These are phyloP conservation scores for Candolleomyces eurysporus DNA, from an alignment of 768 basidiomycete genomes.

Conservation along the genomic window DNA sequence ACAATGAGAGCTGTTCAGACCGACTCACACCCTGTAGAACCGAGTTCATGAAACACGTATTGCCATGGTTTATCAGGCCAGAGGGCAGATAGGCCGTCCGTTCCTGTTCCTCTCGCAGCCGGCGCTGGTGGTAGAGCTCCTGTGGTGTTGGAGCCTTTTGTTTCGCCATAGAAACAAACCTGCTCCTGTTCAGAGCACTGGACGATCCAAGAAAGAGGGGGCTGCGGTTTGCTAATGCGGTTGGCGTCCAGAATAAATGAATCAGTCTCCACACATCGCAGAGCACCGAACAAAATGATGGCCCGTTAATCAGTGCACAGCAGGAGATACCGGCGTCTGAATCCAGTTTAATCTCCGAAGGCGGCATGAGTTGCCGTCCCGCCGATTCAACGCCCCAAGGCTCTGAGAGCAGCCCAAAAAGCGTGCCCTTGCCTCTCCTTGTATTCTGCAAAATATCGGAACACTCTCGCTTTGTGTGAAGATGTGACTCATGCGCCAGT, in stretches of 20 bases:
- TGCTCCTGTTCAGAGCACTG: background rate
- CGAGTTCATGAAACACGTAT: conserved; percentile 97
- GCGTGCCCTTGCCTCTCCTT: too few relatives aligned
- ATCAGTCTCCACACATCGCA: too few relatives aligned
- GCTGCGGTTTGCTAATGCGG: too few relatives aligned
- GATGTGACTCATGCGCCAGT: background rate
- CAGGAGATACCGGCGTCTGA: too few relatives aligned
- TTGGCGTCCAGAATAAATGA: too few relatives aligned
- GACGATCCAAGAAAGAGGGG: background rate
- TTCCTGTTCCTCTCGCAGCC: conserved; percentile 62
- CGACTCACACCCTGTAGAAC: conserved; percentile 81
- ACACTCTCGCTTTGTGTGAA: background rate
- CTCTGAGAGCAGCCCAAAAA: too few relatives aligned
- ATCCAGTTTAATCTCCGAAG: too few relatives aligned
- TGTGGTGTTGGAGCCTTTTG: conserved; percentile 58
- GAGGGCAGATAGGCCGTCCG: conserved; percentile 62
- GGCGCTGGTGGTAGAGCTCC: conserved; percentile 58
- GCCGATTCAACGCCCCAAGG: too few relatives aligned
- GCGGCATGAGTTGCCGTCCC: too few relatives aligned
- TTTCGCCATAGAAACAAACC: conserved; percentile 43
- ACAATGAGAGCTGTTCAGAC: background rate
- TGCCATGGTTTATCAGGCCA: conserved; percentile 77
- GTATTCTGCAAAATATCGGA: too few relatives aligned
- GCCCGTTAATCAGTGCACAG: too few relatives aligned
- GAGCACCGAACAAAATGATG: too few relatives aligned